Conservation (phyloP, 129 eudicot species). For the Glebionis coronaria region DNA sequence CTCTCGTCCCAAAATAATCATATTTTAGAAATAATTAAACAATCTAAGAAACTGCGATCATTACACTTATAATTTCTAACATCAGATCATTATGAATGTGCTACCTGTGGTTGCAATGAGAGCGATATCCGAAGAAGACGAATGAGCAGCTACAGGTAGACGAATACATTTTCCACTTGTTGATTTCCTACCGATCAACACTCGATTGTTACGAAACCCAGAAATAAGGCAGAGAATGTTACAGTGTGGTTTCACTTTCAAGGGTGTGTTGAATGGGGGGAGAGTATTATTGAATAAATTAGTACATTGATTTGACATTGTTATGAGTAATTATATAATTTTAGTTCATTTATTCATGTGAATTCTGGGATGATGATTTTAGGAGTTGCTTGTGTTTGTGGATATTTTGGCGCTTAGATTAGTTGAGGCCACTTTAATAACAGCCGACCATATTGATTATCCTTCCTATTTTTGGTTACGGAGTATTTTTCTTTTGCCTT, state of each 20-base stretch:
- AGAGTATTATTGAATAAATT: conserved; percentile 32
- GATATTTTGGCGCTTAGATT: too few relatives aligned
- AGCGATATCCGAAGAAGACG: conserved; percentile 39
- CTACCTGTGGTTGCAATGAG: conserved; percentile 66
- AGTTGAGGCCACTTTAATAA: too few relatives aligned
- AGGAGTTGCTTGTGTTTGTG: too few relatives aligned
- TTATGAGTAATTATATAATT: too few relatives aligned
- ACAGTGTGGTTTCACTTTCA: conserved; percentile 37
- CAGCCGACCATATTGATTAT: too few relatives aligned
- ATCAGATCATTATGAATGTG: neutral
- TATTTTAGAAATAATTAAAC: too few relatives aligned
- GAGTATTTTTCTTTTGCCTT: too few relatives aligned
- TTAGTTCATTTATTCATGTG: too few relatives aligned
- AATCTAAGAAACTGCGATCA: too few relatives aligned
- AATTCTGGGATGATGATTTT: too few relatives aligned
- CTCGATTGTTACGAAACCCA: conserved; percentile 18
- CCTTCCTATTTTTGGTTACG: too few relatives aligned
- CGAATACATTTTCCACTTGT: conserved; percentile 19
- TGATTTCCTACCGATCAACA: conserved; percentile 21
- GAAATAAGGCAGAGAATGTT: conserved; percentile 22
- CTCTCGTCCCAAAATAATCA: neutral
- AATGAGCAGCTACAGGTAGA: conserved; percentile 20
- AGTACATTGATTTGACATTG: conserved; percentile 46
- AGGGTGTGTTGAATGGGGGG: too few relatives aligned
- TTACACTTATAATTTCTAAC: neutral